phyloP scores from a whole-genome alignment of 257 asterid species.

The Leptodermis oblonga region DNA sequence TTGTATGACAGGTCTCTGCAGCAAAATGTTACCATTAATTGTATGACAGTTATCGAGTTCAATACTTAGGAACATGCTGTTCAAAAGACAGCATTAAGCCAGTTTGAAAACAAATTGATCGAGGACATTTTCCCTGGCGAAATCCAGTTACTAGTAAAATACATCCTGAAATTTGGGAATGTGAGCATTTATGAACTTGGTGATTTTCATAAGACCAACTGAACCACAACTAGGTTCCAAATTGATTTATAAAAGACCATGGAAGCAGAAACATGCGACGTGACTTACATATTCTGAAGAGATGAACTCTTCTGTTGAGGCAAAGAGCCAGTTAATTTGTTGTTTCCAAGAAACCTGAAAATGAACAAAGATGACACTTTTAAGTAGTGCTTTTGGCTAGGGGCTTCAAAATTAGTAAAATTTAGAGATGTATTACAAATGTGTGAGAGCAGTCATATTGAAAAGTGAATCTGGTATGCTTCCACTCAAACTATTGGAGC shows the following conservation, averaged over 20 bases:
- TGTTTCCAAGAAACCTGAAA: conserved; percentile 81
- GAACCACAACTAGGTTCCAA: neutral
- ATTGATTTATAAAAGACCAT: too few relatives aligned
- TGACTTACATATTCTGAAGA: conserved; percentile 55
- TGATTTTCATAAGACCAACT: neutral
- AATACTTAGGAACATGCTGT: too few relatives aligned
- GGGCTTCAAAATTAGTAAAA: neutral
- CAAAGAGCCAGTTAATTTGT: conserved; percentile 54
- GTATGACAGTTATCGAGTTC: neutral
- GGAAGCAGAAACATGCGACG: neutral
- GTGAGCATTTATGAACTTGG: neutral
- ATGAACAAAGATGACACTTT: conserved; percentile 1
- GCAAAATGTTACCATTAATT: neutral
- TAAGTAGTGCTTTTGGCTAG: neutral
- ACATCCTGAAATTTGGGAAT: too few relatives aligned
- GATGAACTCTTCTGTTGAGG: conserved; percentile 40
- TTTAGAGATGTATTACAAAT: conserved; percentile 42
- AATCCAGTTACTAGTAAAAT: too few relatives aligned
- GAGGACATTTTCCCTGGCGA: too few relatives aligned
- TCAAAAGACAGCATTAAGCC: too few relatives aligned
- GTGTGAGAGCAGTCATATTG: conserved; percentile 43
- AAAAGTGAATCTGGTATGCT: conserved; percentile 49
- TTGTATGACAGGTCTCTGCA: conserved; percentile 76
- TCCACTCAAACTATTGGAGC: conserved; percentile 80
- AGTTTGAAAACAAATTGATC: too few relatives aligned